These are phyloP conservation scores for Termitomyces sp. DNA, from an alignment of 768 basidiomycete genomes.

Conservation along the genomic window DNA sequence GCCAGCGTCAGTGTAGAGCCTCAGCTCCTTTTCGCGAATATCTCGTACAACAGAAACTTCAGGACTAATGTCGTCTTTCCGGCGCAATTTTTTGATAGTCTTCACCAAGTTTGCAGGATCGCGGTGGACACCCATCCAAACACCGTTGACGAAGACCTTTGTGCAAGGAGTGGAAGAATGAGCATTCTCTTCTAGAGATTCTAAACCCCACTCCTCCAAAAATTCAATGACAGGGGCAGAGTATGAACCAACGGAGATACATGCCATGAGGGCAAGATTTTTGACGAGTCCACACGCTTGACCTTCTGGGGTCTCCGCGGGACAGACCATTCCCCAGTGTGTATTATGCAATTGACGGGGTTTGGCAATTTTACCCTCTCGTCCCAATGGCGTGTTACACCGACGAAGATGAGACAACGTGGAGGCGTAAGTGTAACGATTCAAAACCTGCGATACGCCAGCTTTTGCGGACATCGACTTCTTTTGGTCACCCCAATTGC, in stretches of 20 bases:
- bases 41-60: conserved; percentile 98
- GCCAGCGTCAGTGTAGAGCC: conserved; percentile 95
- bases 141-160: conserved; percentile 98
- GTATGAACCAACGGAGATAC: conserved; percentile 95
- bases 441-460: conserved; percentile 97
- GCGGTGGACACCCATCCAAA: conserved; percentile 99
- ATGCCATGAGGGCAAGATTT: conserved; percentile 95
- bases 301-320: conserved; percentile 98
- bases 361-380: conserved; percentile 98
- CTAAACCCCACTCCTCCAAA: conserved; percentile 97
- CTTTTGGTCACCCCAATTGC: conserved; percentile 99
- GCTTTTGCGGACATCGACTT: conserved; percentile 98
- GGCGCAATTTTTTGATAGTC: conserved; percentile 87
- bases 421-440: conserved; percentile 98
- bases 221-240: conserved; percentile 97
- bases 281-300: conserved; percentile 99
- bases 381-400: conserved; percentile 95
- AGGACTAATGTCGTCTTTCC: conserved; percentile 92
- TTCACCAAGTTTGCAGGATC: conserved; percentile 90
- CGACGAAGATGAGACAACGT: conserved; percentile 97
- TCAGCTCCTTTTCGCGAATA: conserved; percentile 91
- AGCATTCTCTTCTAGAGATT: conserved; percentile 91
- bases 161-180: conserved; percentile 81
- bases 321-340: conserved; percentile 99
- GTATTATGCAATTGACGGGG: conserved; percentile 99